A percentile compares a stretch with the other conserved stretches of the same genome.
Evolutionary conservation across 306 rosid genomes (phyloP).

Genomic region (Prunus mongolica): DNA sequence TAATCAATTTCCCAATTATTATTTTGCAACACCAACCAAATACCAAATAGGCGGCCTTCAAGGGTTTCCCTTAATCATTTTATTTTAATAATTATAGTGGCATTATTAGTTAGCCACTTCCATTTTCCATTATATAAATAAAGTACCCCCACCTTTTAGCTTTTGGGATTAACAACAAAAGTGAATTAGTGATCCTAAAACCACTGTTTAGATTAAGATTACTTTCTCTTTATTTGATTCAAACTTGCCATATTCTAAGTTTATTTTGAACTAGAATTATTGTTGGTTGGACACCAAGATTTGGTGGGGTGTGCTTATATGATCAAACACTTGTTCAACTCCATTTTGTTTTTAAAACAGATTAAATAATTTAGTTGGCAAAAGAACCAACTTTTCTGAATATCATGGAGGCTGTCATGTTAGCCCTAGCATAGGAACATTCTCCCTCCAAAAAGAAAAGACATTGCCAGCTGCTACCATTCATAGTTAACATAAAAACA

Average conservation of each 20-base stretch:
- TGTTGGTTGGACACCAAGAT: background rate
- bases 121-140: background rate
- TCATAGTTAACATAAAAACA: background rate
- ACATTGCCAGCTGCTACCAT: background rate
- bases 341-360: too few species aligned
- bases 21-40: conserved; percentile 21
- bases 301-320: background rate
- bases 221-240: background rate
- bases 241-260: too few species aligned
- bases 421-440: background rate
- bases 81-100: background rate
- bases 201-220: background rate
- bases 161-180: background rate
- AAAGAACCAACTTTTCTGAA: too few species aligned
- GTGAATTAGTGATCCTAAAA: background rate
- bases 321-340: background rate
- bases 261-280: background rate
- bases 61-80: background rate
- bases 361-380: too few species aligned
- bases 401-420: too few species aligned
- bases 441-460: background rate
- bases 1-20: conserved; percentile 14
- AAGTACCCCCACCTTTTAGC: background rate
- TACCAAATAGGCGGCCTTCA: conserved; percentile 23
- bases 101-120: background rate